Conservation (phyloP, 345 rosid genomes). For the Salix arbutifolia region DNA sequence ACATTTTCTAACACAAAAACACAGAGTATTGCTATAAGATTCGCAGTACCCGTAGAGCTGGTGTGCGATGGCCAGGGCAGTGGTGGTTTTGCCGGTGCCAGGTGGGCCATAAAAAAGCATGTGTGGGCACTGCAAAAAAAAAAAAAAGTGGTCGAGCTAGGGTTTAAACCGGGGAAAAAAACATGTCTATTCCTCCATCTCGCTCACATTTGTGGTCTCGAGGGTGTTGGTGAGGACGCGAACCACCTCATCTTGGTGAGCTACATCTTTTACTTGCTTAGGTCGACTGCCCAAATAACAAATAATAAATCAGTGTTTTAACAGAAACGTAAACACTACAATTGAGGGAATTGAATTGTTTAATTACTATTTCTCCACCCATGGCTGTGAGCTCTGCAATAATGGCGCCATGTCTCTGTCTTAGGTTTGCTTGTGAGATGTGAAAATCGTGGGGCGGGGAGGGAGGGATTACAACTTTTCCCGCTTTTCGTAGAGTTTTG, state of each 20-base stretch:
- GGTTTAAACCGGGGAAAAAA: conserved; percentile 11
- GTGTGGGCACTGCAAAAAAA: conserved; percentile 64
- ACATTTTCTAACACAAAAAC: neutral
- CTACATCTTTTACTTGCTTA: conserved; percentile 84
- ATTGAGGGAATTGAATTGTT: neutral
- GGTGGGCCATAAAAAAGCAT: conserved; percentile 98
- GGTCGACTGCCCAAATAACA: conserved; percentile 58
- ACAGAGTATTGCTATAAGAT: neutral
- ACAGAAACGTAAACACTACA: neutral
- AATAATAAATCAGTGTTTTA: neutral
- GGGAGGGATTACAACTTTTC: neutral
- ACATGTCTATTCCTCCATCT: too few relatives aligned
- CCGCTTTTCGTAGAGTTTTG: neutral
- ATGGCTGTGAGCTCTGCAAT: conserved; percentile 76
- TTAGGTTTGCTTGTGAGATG: neutral
- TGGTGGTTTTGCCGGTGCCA: conserved; percentile 96
- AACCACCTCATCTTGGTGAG: conserved; percentile 96
- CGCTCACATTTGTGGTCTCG: conserved; percentile 61
- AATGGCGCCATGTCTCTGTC: conserved; percentile 66
- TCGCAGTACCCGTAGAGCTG: conserved; percentile 75
- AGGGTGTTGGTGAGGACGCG: conserved; percentile 96
- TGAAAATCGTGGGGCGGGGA: neutral
- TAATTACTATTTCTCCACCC: conserved; percentile 88
- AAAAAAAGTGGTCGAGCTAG: conserved; percentile 14
- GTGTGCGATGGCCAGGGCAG: conserved; percentile 90